These are phyloP conservation scores for Xylaria sp. DNA, from an alignment of 2,329 filamentous ascomycete genomes.

Conservation along the genomic window DNA sequence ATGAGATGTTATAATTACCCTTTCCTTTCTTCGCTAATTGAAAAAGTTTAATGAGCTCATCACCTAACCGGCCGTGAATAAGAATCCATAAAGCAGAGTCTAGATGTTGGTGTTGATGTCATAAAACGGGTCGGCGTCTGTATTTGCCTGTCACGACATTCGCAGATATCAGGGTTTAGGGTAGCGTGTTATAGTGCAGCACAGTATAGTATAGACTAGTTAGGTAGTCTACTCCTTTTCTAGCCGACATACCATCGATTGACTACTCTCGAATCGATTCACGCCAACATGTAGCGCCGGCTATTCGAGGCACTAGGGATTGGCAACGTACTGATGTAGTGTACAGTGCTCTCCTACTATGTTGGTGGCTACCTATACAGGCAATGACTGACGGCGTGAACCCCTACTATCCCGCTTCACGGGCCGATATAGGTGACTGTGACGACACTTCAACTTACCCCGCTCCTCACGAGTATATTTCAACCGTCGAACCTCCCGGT, in stretches of 20 bases:
- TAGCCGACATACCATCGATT: conserved; percentile 13
- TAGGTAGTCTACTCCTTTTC: background rate
- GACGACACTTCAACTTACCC: conserved; percentile 35
- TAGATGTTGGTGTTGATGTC: background rate
- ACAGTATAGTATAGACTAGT: background rate
- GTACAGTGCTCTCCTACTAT: background rate
- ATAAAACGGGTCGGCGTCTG: background rate
- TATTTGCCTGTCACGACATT: background rate
- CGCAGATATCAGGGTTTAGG: background rate
- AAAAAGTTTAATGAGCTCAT: background rate
- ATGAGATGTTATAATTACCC: background rate
- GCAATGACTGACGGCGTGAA: background rate
- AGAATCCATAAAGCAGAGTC: background rate
- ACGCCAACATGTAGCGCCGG: background rate
- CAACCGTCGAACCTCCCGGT: background rate
- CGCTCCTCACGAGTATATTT: conserved; percentile 28
- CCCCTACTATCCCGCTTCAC: conserved; percentile 9
- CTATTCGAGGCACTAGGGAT: background rate
- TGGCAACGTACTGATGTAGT: background rate
- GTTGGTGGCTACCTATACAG: background rate
- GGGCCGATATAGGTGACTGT: conserved; percentile 28
- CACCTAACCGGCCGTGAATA: background rate
- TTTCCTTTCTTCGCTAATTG: background rate
- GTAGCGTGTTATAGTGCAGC: too few relatives aligned
- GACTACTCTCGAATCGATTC: background rate